A percentile compares a stretch with the other conserved stretches of the same genome.
These are phyloP conservation scores for Lentinula sp. DNA, from an alignment of 768 basidiomycete species.

Conservation along the genomic window DNA sequence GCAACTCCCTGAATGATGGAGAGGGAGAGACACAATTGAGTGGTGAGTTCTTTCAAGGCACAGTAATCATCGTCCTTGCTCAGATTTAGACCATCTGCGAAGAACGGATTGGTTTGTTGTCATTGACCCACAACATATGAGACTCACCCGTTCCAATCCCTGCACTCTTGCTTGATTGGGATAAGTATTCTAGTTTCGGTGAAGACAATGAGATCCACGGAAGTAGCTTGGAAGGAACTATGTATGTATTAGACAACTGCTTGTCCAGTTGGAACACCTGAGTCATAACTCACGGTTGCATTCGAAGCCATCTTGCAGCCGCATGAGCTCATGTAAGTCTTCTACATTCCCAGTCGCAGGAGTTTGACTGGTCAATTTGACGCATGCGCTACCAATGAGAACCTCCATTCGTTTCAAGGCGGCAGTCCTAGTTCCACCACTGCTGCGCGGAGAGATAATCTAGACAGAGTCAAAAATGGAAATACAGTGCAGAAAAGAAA, in stretches of 20 bases:
- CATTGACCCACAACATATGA: background rate
- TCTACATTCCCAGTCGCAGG: constrained; percentile 31
- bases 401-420: constrained; percentile 55
- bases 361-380: background rate
- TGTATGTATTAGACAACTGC: too few species aligned
- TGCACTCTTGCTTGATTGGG: constrained; percentile 35
- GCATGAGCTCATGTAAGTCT: constrained; percentile 48
- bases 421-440: constrained; percentile 40
- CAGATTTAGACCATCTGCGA: constrained; percentile 24
- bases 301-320: constrained; percentile 75
- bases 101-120: background rate
- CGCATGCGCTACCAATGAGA: constrained; percentile 43
- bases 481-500: background rate
- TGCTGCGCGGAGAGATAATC: constrained; percentile 61
- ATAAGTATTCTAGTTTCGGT: constrained; percentile 41
- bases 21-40: constrained; percentile 53
- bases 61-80: constrained; percentile 31
- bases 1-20: constrained; percentile 73
- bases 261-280: too few species aligned
- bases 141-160: constrained; percentile 24
- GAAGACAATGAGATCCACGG: constrained; percentile 54
- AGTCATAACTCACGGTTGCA: constrained; percentile 59
- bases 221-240: constrained; percentile 66
- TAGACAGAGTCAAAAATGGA: constrained; percentile 21
- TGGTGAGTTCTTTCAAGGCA: constrained; percentile 32